phyloP scores from a whole-genome alignment of 306 rosid species.

The Cucumis melo region DNA sequence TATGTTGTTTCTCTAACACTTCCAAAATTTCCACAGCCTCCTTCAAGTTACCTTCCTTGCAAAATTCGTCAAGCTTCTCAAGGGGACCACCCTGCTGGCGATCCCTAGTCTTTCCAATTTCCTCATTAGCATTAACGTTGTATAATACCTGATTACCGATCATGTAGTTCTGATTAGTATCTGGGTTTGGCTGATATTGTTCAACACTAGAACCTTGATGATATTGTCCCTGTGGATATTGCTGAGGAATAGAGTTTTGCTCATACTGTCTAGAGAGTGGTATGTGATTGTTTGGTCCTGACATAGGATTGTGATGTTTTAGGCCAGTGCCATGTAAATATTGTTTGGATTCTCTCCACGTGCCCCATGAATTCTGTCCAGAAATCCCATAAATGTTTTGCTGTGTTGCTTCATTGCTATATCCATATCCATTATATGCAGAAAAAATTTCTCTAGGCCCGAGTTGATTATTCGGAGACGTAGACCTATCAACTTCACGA shows the following conservation, averaged over 20 bases:
- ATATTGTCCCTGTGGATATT: constrained; percentile 16
- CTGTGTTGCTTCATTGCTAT: constrained; percentile 14
- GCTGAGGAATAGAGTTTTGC: neutral
- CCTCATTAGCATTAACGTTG: constrained; percentile 16
- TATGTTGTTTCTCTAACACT: constrained; percentile 26
- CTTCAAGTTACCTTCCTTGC: constrained; percentile 57
- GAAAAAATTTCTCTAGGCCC: constrained; percentile 8
- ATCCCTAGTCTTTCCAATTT: constrained; percentile 16
- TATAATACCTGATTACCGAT: constrained; percentile 18
- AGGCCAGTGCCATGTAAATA: neutral
- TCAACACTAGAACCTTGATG: constrained; percentile 14
- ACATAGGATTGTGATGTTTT: neutral
- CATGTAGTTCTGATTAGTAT: constrained; percentile 14
- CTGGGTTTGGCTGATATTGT: constrained; percentile 19
- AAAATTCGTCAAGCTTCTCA: constrained; percentile 43
- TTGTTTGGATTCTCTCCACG: constrained; percentile 15
- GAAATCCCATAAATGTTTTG: constrained; percentile 9
- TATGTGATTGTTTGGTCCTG: constrained; percentile 7
- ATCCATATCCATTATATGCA: constrained; percentile 11
- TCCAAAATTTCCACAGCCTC: constrained; percentile 56
- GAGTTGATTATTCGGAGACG: neutral
- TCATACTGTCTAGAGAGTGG: neutral
- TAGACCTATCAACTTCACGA: neutral
- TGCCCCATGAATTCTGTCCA: constrained; percentile 9
- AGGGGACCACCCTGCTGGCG: constrained; percentile 23